Conservation (phyloP, 1,139 yeast genomes). For the Kurtzmaniella quercitrusa region DNA sequence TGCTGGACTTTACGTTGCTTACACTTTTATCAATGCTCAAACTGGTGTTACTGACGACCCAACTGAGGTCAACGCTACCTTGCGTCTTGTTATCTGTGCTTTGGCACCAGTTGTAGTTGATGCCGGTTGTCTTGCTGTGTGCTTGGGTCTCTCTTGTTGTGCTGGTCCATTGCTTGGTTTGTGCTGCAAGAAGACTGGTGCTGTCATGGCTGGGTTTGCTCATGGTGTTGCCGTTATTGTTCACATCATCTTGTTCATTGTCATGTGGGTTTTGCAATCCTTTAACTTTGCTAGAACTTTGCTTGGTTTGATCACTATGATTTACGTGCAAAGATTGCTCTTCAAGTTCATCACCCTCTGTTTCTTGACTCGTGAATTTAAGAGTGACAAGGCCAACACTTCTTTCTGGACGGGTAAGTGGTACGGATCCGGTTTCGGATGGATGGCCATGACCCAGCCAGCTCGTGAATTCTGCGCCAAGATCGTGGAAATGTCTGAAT, state of each 20-base stretch:
- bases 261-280: constrained; percentile 96
- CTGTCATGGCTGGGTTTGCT: constrained; percentile 95
- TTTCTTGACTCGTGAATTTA: constrained; percentile 91
- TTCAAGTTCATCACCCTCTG: constrained; percentile 80
- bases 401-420: constrained; percentile 99
- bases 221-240: constrained; percentile 91
- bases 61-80: constrained; percentile 63
- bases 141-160: constrained; percentile 86
- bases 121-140: constrained; percentile 75
- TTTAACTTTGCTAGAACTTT: constrained; percentile 86
- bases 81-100: constrained; percentile 85
- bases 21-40: constrained; percentile 92
- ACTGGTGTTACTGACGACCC: constrained; percentile 73
- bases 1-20: constrained; percentile 88
- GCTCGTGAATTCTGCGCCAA: constrained; percentile 94
- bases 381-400: constrained; percentile 93
- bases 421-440: constrained; percentile 94
- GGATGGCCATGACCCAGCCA: constrained; percentile 96
- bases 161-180: constrained; percentile 92
- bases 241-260: constrained; percentile 82
- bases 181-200: constrained; percentile 97
- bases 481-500: constrained; percentile 89
- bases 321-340: constrained; percentile 82
- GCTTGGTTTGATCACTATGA: constrained; percentile 79
- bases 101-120: constrained; percentile 90